Evolutionary conservation across 768 basidiomycete genomes (phyloP).

Genomic region (Cyclocybe aegerita): DNA sequence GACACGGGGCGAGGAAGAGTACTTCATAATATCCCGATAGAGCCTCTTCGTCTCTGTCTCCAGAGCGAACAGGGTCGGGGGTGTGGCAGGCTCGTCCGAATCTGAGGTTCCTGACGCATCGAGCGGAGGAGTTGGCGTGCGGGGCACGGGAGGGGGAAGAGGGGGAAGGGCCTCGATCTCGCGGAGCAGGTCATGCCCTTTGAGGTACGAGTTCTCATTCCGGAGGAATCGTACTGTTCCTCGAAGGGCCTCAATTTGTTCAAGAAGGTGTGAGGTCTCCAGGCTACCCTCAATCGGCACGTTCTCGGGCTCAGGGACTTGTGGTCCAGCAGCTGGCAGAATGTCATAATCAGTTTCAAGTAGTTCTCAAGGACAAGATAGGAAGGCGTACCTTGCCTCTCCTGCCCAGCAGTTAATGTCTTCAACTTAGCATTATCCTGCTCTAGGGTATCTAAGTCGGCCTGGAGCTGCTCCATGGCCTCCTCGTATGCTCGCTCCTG

Average conservation of each 20-base stretch:
- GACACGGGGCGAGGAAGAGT: constrained; percentile 79
- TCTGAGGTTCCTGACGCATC: constrained; percentile 67
- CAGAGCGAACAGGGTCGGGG: constrained; percentile 62
- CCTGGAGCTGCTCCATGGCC: constrained; percentile 90
- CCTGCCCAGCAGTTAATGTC: constrained; percentile 59
- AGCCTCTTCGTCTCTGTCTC: constrained; percentile 82
- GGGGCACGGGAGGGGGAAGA: constrained; percentile 48
- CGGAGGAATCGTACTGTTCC: constrained; percentile 92
- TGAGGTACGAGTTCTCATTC: constrained; percentile 90
- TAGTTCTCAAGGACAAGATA: background rate
- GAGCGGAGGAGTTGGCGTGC: constrained; percentile 64
- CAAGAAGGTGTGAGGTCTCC: constrained; percentile 84
- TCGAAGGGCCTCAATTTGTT: constrained; percentile 93
- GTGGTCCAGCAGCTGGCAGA: constrained; percentile 41
- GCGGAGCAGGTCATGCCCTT: constrained; percentile 85
- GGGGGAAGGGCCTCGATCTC: constrained; percentile 76
- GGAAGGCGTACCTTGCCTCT: constrained; percentile 62
- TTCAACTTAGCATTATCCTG: constrained; percentile 88
- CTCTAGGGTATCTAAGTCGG: constrained; percentile 83
- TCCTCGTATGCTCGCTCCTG: constrained; percentile 91
- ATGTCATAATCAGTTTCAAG: background rate
- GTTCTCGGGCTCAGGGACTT: constrained; percentile 57
- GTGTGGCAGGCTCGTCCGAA: constrained; percentile 38
- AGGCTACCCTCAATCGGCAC: constrained; percentile 74
- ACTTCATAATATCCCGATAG: constrained; percentile 86